A percentile compares a stretch with the other conserved stretches of the same genome.
Evolutionary conservation across 495 filamentous ascomycete species (phyloP).

Genomic region (Podospora conica): DNA sequence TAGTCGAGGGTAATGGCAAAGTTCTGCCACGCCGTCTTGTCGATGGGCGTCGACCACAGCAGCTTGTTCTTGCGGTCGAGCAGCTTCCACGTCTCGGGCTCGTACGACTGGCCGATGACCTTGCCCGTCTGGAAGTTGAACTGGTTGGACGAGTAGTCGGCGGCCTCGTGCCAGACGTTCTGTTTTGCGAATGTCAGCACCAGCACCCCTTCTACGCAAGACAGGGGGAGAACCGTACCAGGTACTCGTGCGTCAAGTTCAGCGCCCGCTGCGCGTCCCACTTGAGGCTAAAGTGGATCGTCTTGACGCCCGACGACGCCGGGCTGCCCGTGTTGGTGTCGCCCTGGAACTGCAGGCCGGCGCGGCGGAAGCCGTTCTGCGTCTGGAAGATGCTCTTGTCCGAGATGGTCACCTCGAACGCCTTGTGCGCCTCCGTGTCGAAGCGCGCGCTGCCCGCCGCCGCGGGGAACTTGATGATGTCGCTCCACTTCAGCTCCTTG

Average conservation of each 20-base stretch:
- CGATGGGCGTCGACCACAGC: conserved; percentile 41
- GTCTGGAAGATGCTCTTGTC: conserved; percentile 50
- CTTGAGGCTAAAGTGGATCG: conserved; percentile 50
- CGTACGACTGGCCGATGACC: conserved; percentile 56
- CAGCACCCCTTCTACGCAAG: not conserved
- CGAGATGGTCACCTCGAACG: conserved; percentile 44
- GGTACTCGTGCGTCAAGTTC: conserved; percentile 52
- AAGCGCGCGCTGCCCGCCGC: conserved; percentile 32
- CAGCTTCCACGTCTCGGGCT: conserved; percentile 72
- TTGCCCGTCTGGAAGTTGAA: conserved; percentile 51
- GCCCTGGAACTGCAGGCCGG: conserved; percentile 45
- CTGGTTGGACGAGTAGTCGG: conserved; percentile 50
- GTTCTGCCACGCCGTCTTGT: conserved; percentile 48
- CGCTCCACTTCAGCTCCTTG: conserved; percentile 37
- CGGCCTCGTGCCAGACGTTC: conserved; percentile 52
- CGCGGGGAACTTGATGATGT: conserved; percentile 40
- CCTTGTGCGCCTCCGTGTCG: conserved; percentile 33
- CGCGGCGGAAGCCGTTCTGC: conserved; percentile 51
- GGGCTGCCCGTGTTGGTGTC: conserved; percentile 45
- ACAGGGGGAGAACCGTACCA: conserved; percentile 21
- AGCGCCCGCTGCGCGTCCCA: conserved; percentile 40
- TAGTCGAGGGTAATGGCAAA: conserved; percentile 52
- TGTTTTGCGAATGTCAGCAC: conserved; percentile 4
- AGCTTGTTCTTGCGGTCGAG: conserved; percentile 42
- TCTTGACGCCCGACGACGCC: conserved; percentile 40